Conservation (phyloP, 306 rosid species). For the Glycyrrhiza uralensis region DNA sequence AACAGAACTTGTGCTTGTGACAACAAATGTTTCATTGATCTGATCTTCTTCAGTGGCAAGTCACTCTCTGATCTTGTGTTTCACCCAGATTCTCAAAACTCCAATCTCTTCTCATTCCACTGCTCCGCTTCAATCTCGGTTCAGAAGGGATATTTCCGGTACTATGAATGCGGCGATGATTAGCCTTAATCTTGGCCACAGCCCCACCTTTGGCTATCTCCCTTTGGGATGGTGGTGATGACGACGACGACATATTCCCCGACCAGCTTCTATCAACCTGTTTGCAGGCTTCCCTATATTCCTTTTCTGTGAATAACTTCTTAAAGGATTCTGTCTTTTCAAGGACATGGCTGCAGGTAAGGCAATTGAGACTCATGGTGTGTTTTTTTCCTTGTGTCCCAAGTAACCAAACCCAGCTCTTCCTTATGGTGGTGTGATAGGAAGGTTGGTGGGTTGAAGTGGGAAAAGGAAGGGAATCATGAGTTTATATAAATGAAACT, state of each 20-base stretch:
- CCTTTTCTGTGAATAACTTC: constrained; percentile 16
- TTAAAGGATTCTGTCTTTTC: constrained; percentile 49
- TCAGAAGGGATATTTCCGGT: constrained; percentile 25
- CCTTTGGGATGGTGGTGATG: neutral
- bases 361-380: constrained; percentile 66
- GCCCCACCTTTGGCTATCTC: neutral
- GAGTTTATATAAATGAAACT: constrained; percentile 34
- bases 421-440: neutral
- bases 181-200: neutral
- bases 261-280: constrained; percentile 56
- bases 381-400: constrained; percentile 25
- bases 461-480: neutral
- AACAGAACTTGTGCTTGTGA: neutral
- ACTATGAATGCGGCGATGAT: constrained; percentile 48
- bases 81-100: constrained; percentile 60
- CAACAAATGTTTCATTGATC: neutral
- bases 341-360: constrained; percentile 43
- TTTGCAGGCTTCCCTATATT: neutral
- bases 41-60: constrained; percentile 9
- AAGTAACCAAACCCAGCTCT: constrained; percentile 29
- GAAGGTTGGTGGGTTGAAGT: constrained; percentile 3
- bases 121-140: constrained; percentile 61
- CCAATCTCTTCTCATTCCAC: constrained; percentile 94
- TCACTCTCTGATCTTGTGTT: constrained; percentile 20
- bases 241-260: constrained; percentile 25